Evolutionary conservation across 805 yeast genomes (phyloP).

Genomic region (Ogataea siamensis): DNA sequence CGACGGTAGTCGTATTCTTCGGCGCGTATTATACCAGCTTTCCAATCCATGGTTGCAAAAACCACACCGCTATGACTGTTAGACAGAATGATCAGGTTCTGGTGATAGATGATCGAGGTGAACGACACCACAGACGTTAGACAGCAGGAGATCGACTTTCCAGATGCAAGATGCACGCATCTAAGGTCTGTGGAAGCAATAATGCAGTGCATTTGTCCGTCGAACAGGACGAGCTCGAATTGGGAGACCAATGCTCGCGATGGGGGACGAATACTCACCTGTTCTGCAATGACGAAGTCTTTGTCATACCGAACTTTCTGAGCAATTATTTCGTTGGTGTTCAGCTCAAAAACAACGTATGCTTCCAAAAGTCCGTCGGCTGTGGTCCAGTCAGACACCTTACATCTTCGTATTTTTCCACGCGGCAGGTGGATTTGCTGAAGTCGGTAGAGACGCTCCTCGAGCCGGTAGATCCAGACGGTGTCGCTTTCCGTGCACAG

Average conservation of each 20-base stretch:
- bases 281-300: constrained; percentile 3
- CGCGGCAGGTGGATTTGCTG: constrained; percentile 6
- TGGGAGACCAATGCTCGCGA: constrained; percentile 12
- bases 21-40: not conserved
- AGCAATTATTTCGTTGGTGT: constrained; percentile 12
- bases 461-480: constrained; percentile 18
- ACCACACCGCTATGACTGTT: constrained; percentile 14
- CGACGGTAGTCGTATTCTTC: constrained; percentile 13
- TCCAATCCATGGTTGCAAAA: constrained; percentile 12
- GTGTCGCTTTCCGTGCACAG: constrained; percentile 18
- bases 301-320: constrained; percentile 10
- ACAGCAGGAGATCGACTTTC: constrained; percentile 1
- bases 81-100: constrained; percentile 12
- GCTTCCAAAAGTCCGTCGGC: constrained; percentile 1
- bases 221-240: constrained; percentile 11
- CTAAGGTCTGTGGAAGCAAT: constrained; percentile 11
- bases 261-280: constrained; percentile 4
- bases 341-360: constrained; percentile 12
- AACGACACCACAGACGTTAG: constrained; percentile 13
- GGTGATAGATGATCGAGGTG: constrained; percentile 17
- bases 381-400: constrained; percentile 19
- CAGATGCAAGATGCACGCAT: constrained; percentile 5
- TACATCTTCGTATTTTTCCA: constrained; percentile 11
- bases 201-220: constrained; percentile 4
- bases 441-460: constrained; percentile 6